These are phyloP conservation scores for Xylaria sp. DNA, from an alignment of 495 filamentous ascomycete genomes.

Conservation along the genomic window DNA sequence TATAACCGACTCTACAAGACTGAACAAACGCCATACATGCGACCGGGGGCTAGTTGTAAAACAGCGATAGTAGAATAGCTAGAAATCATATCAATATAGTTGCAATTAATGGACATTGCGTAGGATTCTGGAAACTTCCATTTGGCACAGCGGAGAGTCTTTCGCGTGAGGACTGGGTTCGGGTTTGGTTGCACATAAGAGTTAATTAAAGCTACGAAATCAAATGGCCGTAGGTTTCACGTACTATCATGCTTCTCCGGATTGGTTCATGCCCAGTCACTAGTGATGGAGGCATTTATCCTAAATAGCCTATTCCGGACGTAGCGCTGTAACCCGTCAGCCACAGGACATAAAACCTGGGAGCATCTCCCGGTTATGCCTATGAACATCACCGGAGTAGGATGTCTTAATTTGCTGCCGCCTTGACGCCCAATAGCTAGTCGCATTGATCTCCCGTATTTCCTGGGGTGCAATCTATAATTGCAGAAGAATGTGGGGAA, in stretches of 20 bases:
- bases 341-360: conserved; percentile 1
- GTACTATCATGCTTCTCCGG: not conserved
- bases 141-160: not conserved
- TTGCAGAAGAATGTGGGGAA: conserved; percentile 20
- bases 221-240: not conserved
- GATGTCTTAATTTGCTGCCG: not conserved
- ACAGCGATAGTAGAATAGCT: no score
- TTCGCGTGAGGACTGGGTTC: not conserved
- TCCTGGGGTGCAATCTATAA: conserved; percentile 20
- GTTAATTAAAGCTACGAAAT: not conserved
- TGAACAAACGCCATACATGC: no score
- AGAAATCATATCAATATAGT: no score
- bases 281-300: not conserved
- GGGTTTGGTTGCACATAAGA: not conserved
- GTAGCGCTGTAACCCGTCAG: not conserved
- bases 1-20: no score
- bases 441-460: conserved; percentile 3
- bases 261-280: not conserved
- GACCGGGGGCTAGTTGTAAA: no score
- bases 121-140: no score
- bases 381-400: not conserved
- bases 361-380: not conserved
- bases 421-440: not conserved
- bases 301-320: conserved; percentile 22
- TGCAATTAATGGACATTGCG: no score